These are phyloP conservation scores for Picochlorum sp. DNA, from an alignment of 139 green algal genomes.

Conservation along the genomic window DNA sequence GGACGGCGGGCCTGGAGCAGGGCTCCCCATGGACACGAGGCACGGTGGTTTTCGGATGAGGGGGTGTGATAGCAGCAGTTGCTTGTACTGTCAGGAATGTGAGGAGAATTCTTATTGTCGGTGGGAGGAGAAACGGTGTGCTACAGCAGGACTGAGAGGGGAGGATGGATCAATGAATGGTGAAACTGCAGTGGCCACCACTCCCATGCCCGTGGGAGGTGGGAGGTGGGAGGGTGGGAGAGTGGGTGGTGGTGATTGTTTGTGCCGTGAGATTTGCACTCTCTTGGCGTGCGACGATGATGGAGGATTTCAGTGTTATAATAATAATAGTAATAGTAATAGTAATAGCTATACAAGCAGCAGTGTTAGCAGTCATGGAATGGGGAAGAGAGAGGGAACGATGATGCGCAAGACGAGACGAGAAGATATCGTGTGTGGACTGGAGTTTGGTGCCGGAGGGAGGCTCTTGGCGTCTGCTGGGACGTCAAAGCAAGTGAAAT, in stretches of 20 bases:
- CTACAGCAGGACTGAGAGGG: not conserved
- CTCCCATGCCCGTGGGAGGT: not conserved
- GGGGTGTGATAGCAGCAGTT: no score
- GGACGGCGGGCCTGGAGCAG: no score
- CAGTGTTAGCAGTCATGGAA: not conserved
- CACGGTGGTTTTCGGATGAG: no score
- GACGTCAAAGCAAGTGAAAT: slow-evolving; percentile 44
- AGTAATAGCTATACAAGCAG: not conserved
- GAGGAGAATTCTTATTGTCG: no score
- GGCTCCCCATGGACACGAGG: no score
- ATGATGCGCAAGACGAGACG: not conserved
- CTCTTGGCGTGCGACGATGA: no score
- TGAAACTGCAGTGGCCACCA: not conserved
- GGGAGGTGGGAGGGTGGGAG: not conserved
- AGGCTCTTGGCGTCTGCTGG: slow-evolving; percentile 43
- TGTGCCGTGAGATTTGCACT: not conserved
- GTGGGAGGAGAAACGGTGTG: no score
- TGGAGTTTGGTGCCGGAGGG: slow-evolving; percentile 51
- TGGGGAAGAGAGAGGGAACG: no score
- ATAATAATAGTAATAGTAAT: no score
- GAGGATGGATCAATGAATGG: not conserved
- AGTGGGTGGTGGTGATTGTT: not conserved
- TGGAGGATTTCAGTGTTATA: slow-evolving; percentile 10
- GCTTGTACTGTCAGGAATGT: no score
- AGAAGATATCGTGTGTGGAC: slow-evolving; percentile 41